phyloP scores from a whole-genome alignment of 2,329 filamentous ascomycete species.

The Teratosphaeria nubilosa region DNA sequence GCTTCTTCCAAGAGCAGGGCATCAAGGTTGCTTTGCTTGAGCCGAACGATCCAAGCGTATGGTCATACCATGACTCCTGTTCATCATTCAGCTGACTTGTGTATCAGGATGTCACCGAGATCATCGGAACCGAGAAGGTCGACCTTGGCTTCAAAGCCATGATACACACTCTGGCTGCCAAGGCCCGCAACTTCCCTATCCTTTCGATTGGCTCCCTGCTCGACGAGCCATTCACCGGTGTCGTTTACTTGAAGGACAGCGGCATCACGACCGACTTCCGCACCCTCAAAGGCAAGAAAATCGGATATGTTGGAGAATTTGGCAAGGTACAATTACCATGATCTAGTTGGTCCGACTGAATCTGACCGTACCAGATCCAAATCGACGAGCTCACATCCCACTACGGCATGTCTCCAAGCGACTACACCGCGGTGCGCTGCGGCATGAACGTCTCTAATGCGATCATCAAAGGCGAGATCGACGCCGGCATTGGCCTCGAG shows the following conservation, averaged over 20 bases:
- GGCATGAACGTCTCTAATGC: conserved; percentile 74
- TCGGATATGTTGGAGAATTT: conserved; percentile 72
- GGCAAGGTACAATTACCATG: conserved; percentile 43
- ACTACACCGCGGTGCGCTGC: conserved; percentile 68
- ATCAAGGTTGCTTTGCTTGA: conserved; percentile 69
- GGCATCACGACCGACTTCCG: conserved; percentile 67
- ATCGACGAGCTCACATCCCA: conserved; percentile 71
- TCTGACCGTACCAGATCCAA: conserved; percentile 47
- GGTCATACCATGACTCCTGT: conserved; percentile 10
- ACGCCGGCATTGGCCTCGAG: conserved; percentile 67
- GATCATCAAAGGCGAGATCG: conserved; percentile 61
- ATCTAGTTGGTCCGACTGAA: no score
- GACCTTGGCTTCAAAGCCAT: conserved; percentile 76
- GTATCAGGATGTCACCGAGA: conserved; percentile 62
- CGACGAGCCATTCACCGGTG: conserved; percentile 70
- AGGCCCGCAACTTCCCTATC: conserved; percentile 65
- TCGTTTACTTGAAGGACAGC: conserved; percentile 64
- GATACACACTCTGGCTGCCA: conserved; percentile 72
- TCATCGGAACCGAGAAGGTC: conserved; percentile 65
- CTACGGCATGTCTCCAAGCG: conserved; percentile 61
- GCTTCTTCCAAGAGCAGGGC: conserved; percentile 64
- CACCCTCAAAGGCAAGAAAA: conserved; percentile 64
- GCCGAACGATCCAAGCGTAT: conserved; percentile 64
- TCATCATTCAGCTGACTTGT: neutral
- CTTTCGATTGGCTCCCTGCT: conserved; percentile 63